Evolutionary conservation across 352 stramenopile genomes (phyloP), one percentile per base, ranked within the genome.

Genomic region (Phytophthora ohioensis): DNA sequence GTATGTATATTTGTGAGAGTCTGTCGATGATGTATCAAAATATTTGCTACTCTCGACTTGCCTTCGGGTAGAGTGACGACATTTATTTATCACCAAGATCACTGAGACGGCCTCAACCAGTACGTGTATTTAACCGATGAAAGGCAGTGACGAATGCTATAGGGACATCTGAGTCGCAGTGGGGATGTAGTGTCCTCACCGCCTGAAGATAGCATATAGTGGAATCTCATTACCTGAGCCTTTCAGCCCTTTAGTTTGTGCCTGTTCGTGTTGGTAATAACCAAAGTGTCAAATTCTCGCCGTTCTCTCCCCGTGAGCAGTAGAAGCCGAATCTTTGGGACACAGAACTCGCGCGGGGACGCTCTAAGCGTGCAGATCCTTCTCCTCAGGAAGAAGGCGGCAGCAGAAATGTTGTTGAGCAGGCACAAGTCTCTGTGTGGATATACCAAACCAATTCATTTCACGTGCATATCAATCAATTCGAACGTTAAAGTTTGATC

Each of bases 171-270:
- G 88, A 88, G 60, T 55, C 64, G 73, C 66, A 62, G 57, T 53
- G 57, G 68, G 70, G 45, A 80, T 78, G 65, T 80, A 75, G 74
- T 76, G 70, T 69, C 57, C 59, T 51, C 49, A 59, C 34, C 51
- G 76, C 69, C 61, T 95, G 87, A 93, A 87, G 87, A 95, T 85
- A 91, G 61, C 71, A 57, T 75, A 82, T 81, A 88, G 82, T 91
- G 88, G 87, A 95, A 95, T 95, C 88, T 95, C 88, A 95, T 95
- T 95, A 94, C 57, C 88, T 91, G 88, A 96, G 88, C 85, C 86
- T 85, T 76, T 81, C 45, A 63, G 45, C n/a, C 55, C 6, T 30
- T 17, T 9, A 43, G 4, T 42, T 11, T 61, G 35, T 35, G 17
- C 65, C 27, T 30, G 36, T 60, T 35, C 30, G 10, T 47, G 21